A percentile compares a stretch with the other conserved stretches of the same genome.
Evolutionary conservation across 2,329 filamentous ascomycete species (phyloP).

Genomic region (Colletotrichum sp.): DNA sequence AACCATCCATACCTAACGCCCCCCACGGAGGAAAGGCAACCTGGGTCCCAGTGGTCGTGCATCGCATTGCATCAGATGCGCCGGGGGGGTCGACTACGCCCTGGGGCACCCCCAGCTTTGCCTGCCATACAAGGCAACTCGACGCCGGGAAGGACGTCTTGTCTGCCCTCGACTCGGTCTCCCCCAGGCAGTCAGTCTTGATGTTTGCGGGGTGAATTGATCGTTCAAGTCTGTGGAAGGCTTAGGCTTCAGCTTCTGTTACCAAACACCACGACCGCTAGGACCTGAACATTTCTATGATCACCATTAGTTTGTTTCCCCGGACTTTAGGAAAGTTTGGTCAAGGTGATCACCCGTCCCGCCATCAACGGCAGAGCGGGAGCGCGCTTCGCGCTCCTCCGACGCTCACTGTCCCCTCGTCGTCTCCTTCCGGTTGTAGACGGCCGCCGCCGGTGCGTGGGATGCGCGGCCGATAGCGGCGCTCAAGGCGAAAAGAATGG

Average conservation of each 20-base stretch:
- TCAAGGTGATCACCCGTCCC: not conserved
- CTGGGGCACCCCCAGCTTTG: not conserved
- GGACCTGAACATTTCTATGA: no score
- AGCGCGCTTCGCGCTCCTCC: not conserved
- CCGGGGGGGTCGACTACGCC: not conserved
- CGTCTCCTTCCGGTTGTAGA: not conserved
- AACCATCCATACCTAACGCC: not conserved
- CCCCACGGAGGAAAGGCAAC: not conserved
- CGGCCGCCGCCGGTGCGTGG: not conserved
- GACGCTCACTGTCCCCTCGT: not conserved
- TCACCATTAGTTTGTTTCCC: no score
- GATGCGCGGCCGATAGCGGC: not conserved
- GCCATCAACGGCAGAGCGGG: not conserved
- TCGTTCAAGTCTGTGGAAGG: no score
- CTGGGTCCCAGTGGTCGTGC: not conserved
- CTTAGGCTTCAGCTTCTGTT: not conserved
- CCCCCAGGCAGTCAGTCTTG: no score
- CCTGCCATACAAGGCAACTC: not conserved
- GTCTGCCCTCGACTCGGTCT: not conserved
- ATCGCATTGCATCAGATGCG: conserved; percentile 18
- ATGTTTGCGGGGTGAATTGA: not conserved
- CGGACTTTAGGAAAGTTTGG: no score
- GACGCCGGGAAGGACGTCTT: not conserved
- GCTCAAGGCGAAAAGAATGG: not conserved
- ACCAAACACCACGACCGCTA: not conserved